Evolutionary conservation across 352 stramenopile genomes (phyloP).

Genomic region (Phytophthora meadii): DNA sequence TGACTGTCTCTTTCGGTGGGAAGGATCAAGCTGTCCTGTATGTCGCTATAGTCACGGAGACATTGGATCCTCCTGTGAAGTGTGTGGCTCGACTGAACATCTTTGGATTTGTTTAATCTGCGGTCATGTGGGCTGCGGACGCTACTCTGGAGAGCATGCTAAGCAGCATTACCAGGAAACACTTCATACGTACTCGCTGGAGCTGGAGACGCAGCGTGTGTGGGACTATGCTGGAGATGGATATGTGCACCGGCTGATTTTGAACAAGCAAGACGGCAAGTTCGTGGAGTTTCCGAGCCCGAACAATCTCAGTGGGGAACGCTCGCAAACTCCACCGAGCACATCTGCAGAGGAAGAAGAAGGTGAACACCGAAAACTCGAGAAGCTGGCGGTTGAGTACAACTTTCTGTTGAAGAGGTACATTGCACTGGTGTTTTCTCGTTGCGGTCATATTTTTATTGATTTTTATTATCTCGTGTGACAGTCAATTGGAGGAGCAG

Average conservation of each 20-base stretch:
- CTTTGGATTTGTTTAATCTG: conserved; percentile 98
- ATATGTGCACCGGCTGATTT: conserved; percentile 87
- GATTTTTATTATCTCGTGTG: conserved; percentile 3
- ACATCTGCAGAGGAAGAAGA: conserved; percentile 90
- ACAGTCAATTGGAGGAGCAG: conserved; percentile 95
- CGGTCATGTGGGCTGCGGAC: conserved; percentile 95
- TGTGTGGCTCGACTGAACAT: conserved; percentile 94
- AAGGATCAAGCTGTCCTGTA: conserved; percentile 96
- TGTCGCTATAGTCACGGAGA: conserved; percentile 97
- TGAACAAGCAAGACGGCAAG: conserved; percentile 94
- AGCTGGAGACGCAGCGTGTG: conserved; percentile 95
- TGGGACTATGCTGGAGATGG: conserved; percentile 96
- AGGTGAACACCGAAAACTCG: conserved; percentile 94
- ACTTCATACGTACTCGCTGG: conserved; percentile 95
- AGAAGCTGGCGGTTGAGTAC: conserved; percentile 96
- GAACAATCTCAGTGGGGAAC: conserved; percentile 68
- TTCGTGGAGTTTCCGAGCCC: conserved; percentile 96
- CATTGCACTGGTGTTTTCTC: neutral
- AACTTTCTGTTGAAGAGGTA: conserved; percentile 96
- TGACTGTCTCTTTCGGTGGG: conserved; percentile 95
- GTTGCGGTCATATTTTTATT: neutral
- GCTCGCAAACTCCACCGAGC: conserved; percentile 68
- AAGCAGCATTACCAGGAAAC: conserved; percentile 95
- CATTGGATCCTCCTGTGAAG: conserved; percentile 92
- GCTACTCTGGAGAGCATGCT: conserved; percentile 95